phyloP scores from a whole-genome alignment of 306 rosid genomes.

The Crataegus laevigata region DNA sequence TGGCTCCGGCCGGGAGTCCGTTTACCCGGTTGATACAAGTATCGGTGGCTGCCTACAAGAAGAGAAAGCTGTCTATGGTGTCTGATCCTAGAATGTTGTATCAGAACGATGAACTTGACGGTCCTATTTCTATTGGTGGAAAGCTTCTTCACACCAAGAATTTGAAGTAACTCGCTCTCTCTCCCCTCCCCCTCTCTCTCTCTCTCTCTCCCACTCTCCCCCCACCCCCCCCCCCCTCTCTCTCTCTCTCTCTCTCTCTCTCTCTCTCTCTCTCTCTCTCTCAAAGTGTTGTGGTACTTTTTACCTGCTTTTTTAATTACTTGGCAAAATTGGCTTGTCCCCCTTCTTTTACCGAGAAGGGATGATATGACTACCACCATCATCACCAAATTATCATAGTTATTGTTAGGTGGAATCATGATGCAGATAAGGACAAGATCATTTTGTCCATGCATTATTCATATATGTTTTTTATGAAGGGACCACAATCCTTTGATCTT shows the following conservation, averaged over 20 bases:
- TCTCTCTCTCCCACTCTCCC: not conserved
- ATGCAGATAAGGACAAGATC: not conserved
- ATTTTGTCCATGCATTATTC: not conserved
- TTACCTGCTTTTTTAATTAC: not conserved
- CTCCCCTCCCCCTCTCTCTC: not conserved
- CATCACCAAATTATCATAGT: not conserved
- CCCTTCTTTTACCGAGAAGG: not conserved
- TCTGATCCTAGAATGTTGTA: conserved; percentile 31
- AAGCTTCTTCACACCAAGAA: conserved; percentile 52
- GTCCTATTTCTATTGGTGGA: conserved; percentile 54
- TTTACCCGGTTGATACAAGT: conserved; percentile 83
- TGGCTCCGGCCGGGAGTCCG: conserved; percentile 82
- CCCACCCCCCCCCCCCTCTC: no score
- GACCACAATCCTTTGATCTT: not conserved
- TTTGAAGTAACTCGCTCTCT: conserved; percentile 39
- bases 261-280: not conserved
- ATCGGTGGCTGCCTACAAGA: conserved; percentile 51
- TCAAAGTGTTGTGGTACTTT: no score
- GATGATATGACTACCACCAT: no score
- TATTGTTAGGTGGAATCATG: not conserved
- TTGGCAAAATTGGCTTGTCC: not conserved
- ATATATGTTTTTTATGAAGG: not conserved
- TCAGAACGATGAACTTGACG: conserved; percentile 66
- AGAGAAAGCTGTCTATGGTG: conserved; percentile 40
- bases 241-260: not conserved